Evolutionary conservation across 2,329 filamentous ascomycete species (phyloP), one percentile per base, ranked within the genome.

Genomic region (Phyllosticta paracitricarpa): DNA sequence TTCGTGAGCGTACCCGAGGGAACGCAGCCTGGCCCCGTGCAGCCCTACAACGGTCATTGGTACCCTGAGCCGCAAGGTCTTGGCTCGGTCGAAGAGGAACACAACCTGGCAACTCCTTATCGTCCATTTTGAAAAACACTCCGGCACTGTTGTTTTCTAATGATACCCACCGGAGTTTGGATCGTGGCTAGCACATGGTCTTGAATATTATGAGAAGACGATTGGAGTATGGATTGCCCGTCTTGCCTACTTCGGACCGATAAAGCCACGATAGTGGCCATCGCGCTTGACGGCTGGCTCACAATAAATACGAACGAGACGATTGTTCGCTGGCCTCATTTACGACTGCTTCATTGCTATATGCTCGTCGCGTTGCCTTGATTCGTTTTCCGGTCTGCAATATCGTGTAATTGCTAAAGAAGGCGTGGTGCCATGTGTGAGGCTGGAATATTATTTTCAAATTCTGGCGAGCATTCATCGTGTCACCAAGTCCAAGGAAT

Each of bases 101-200:
- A 62, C 4, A 57, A 57, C 8, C 17, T 55, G 7, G 51, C 51
- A 4, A 54, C 51, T 17, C 54, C 55, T 17, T 61, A 61, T 26
- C 59, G 57, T 33, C 54, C 54, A 54, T 61, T 57, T 51, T 61
- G 51, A 61, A 22, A 54, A 53, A 48, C 52, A 35, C 19, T 61
- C 58, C 35, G 58, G 58, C 58, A 54, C 58, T 33, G 56, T 19
- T 61, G 53, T 61, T 61, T 61, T 61, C 54, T 48, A 48, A 55
- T 61, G 58, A 61, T 61, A 61, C 58, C 58, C 58, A 48, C 17
- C 14, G 17, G 17, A n/a, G 40, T n/a, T 48, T 48, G 40, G 17
- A 40, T 6, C 40, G 4, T 48, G 40, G 14, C 7, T 5, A 30
- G 28, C 3, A 7, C 28, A 30, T 30, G 28, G 28, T 30, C 28